Evolutionary conservation across 805 yeast species (phyloP).

Genomic region (Ogataea populi-albae): DNA sequence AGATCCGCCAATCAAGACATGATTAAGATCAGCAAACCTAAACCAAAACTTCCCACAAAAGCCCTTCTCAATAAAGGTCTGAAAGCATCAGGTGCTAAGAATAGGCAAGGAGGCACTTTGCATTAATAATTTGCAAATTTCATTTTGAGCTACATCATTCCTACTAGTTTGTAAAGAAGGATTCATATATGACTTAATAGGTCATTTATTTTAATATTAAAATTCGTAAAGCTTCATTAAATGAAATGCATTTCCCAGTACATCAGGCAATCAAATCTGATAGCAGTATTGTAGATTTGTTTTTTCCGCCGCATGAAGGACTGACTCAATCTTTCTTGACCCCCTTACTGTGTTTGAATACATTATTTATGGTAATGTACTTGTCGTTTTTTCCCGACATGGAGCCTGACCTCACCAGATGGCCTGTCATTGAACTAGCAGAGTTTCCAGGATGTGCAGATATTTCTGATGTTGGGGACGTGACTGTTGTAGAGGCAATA

Average conservation of each 20-base stretch:
- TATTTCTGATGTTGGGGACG: conserved; percentile 13
- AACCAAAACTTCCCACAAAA: conserved; percentile 13
- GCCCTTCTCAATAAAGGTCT: neutral
- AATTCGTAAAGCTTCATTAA: too few species aligned
- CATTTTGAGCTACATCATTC: too few species aligned
- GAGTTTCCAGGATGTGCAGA: conserved; percentile 2
- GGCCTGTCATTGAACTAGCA: conserved; percentile 6
- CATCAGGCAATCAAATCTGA: too few species aligned
- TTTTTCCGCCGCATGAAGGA: too few species aligned
- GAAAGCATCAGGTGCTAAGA: neutral
- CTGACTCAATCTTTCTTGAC: conserved; percentile 28
- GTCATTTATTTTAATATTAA: too few species aligned
- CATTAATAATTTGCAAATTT: too few species aligned
- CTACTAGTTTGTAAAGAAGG: too few species aligned
- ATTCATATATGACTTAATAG: too few species aligned
- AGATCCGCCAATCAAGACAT: conserved; percentile 9
- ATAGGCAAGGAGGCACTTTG: too few species aligned
- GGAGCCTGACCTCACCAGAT: conserved; percentile 8
- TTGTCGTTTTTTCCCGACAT: conserved; percentile 6
- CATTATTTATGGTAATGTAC: conserved; percentile 17
- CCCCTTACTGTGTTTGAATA: conserved; percentile 26
- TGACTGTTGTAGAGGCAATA: conserved; percentile 14
- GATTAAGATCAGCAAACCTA: conserved; percentile 24
- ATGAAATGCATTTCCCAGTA: too few species aligned
- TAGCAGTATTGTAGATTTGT: too few species aligned